A percentile compares a stretch with the other conserved stretches of the same genome.
Conservation (phyloP, 768 basidiomycete species). For the Boletus rex-veris region DNA sequence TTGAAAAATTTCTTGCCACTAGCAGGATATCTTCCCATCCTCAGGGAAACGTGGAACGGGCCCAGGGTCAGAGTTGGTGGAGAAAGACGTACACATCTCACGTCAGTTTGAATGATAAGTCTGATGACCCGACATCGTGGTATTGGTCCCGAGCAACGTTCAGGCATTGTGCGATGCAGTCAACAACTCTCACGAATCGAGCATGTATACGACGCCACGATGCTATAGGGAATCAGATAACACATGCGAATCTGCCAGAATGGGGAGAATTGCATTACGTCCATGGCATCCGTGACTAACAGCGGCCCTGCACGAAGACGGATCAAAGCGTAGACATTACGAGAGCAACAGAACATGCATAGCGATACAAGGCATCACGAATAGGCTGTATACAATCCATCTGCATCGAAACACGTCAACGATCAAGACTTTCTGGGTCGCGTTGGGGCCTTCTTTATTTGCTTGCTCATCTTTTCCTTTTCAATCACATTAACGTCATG, state of each 20-base stretch:
- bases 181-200: no score
- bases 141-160: neutral
- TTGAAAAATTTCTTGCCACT: no score
- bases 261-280: neutral
- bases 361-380: slow-evolving; percentile 14
- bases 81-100: neutral
- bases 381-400: slow-evolving; percentile 10
- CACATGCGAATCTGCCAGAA: no score
- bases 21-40: neutral
- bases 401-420: neutral
- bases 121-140: neutral
- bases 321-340: slow-evolving; percentile 10
- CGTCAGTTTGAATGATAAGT: neutral
- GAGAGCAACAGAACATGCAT: slow-evolving; percentile 7
- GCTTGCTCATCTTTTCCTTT: slow-evolving; percentile 33
- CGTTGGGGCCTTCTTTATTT: slow-evolving; percentile 19
- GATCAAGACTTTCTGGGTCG: slow-evolving; percentile 29
- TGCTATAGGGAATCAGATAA: no score
- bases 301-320: neutral
- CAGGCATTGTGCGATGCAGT: no score
- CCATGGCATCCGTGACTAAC: neutral
- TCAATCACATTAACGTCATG: slow-evolving; percentile 1
- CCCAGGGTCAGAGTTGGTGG: neutral
- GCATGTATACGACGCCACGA: no score
- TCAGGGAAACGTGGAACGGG: neutral